Evolutionary conservation across 805 yeast genomes (phyloP).

Genomic region (Hemisphaericaspora nanyangensis): DNA sequence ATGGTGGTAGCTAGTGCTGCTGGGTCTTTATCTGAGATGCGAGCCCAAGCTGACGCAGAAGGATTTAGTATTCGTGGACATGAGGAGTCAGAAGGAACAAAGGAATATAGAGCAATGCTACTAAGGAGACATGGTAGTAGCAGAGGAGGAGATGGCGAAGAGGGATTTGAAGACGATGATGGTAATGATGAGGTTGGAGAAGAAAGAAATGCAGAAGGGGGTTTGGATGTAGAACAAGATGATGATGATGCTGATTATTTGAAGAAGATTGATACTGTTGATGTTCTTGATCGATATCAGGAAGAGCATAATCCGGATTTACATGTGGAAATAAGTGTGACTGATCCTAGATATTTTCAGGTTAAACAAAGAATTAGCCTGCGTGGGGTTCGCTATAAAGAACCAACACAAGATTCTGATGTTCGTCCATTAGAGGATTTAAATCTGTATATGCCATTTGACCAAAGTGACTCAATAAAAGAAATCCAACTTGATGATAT

Average conservation of each 20-base stretch:
- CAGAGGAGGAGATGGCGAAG: constrained; percentile 2
- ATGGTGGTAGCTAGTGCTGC: constrained; percentile 48
- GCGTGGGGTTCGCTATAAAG: background rate
- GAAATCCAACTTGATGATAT: background rate
- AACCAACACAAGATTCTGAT: background rate
- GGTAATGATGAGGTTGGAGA: constrained; percentile 9
- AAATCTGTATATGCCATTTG: background rate
- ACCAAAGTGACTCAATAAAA: background rate
- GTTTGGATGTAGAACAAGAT: constrained; percentile 1
- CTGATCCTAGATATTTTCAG: background rate
- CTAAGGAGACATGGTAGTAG: no score
- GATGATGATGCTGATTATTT: constrained; percentile 17
- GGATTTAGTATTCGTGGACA: constrained; percentile 23
- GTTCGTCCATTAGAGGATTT: background rate
- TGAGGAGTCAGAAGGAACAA: constrained; percentile 8
- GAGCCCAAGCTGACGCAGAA: constrained; percentile 29
- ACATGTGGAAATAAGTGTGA: constrained; percentile 6
- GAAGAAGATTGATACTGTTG: constrained; percentile 18
- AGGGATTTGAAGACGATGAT: constrained; percentile 9
- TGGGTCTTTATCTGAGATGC: constrained; percentile 37
- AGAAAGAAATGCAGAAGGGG: background rate
- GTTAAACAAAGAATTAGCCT: background rate
- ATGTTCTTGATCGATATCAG: constrained; percentile 16
- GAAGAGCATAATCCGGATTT: background rate
- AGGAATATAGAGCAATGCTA: background rate